Conservation (phyloP, 306 rosid genomes). For the Rosa chinensis region DNA sequence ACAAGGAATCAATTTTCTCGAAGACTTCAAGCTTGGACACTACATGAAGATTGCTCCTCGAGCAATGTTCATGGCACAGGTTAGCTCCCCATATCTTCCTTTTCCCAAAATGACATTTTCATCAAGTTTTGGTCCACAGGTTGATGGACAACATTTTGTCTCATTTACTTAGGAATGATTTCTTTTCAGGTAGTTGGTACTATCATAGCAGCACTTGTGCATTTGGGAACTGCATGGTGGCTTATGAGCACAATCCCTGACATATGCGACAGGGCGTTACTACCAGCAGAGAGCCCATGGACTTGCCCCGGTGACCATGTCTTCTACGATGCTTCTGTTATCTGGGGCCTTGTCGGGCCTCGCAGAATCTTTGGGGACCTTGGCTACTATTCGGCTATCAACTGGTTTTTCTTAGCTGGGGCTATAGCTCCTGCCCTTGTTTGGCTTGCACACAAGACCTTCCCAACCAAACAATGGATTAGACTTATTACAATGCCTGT, state of each 20-base stretch:
- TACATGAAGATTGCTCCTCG: conserved; percentile 93
- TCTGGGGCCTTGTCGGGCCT: conserved; percentile 84
- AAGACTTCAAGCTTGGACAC: conserved; percentile 93
- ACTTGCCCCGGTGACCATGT: conserved; percentile 87
- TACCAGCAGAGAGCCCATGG: conserved; percentile 80
- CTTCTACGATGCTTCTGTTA: conserved; percentile 83
- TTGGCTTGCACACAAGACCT: conserved; percentile 79
- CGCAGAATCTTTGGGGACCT: conserved; percentile 74
- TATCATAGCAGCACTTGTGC: conserved; percentile 52
- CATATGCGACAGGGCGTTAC: conserved; percentile 58
- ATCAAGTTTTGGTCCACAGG: conserved; percentile 1
- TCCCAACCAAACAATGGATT: conserved; percentile 67
- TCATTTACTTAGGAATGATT: background rate
- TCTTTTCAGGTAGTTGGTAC: conserved; percentile 60
- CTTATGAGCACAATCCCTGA: conserved; percentile 63
- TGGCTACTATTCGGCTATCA: conserved; percentile 66
- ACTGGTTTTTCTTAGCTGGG: conserved; percentile 80
- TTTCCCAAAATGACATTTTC: background rate
- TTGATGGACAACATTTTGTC: background rate
- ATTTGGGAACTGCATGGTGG: conserved; percentile 86
- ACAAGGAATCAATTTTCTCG: conserved; percentile 63
- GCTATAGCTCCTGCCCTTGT: conserved; percentile 67
- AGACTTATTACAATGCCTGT: conserved; percentile 68
- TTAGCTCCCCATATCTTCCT: conserved; percentile 18
- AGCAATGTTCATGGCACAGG: conserved; percentile 87